Evolutionary conservation across 2,329 filamentous ascomycete species (phyloP), one percentile per base, ranked within the genome.

Genomic region (Ascochyta fabae): DNA sequence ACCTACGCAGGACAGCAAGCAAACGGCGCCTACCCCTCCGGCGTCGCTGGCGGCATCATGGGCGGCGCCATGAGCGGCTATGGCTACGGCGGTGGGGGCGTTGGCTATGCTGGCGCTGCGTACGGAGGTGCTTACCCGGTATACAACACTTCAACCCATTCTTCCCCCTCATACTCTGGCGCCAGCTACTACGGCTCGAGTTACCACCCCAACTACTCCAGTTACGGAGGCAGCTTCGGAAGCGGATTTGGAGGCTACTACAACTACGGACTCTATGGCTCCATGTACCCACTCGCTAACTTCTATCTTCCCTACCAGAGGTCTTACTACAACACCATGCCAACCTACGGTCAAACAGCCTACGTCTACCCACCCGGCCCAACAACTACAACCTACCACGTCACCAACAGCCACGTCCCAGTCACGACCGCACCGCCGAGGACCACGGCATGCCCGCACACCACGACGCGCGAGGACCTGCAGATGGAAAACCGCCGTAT

Each of bases 241-340:
- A 3, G 19, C 19, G 52, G 49, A 23, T 61, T 63, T 33, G 59
- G 63, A 43, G 59, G 61, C 59, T 69, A 69, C 51, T 64, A 66
- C 59, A 66, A 65, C 49, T 58, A 60, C 59, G 56, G 54, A 49
- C 52, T 61, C 15, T 67, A 67, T 61, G 68, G 67, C 42, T 66
- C 56, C n/a, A 58, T 63, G 54, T 74, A 70, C 51, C 63, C 62
- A 34, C 66, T 70, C 67, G 71, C 71, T 74, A 72, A 74, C 68
- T 73, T 67, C 57, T 73, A 66, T 53, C 58, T 50, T 48, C 65
- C 68, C 10, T 73, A 68, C 53, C 71, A 73, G 71, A 63, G 68
- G 60, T 61, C 66, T 12, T 67, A 67, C 59, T 73, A 72, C 65
- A 64, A 62, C 51, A 59, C 60, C 12, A 46, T 58, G 4, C 66